These are phyloP conservation scores for Massarina eburnea DNA, from an alignment of 2,329 filamentous ascomycete genomes.

Conservation along the genomic window DNA sequence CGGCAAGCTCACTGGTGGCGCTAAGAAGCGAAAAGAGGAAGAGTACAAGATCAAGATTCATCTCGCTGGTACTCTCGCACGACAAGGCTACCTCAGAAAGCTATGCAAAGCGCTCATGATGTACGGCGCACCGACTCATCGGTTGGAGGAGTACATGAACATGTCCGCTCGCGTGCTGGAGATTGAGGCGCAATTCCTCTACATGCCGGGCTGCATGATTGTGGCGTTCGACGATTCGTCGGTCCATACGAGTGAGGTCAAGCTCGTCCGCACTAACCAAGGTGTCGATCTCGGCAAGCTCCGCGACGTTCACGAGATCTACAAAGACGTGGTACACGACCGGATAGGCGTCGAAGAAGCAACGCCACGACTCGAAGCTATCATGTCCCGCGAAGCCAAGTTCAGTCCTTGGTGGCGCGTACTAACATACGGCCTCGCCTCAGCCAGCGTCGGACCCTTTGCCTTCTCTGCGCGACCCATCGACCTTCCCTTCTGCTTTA, in stretches of 20 bases:
- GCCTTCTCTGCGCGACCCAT: constrained; percentile 76
- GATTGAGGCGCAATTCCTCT: constrained; percentile 86
- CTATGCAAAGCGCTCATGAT: constrained; percentile 85
- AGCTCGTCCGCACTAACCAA: constrained; percentile 68
- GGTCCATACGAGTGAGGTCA: constrained; percentile 79
- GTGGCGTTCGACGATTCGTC: constrained; percentile 79
- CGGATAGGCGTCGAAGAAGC: constrained; percentile 72
- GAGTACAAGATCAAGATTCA: constrained; percentile 62
- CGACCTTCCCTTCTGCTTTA: constrained; percentile 75
- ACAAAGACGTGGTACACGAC: constrained; percentile 82
- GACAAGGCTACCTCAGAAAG: constrained; percentile 81
- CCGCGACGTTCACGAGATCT: constrained; percentile 73
- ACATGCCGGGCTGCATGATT: constrained; percentile 91
- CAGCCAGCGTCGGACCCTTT: constrained; percentile 75
- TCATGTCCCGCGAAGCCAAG: constrained; percentile 60
- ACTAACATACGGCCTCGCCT: constrained; percentile 73
- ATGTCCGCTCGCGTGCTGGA: constrained; percentile 88
- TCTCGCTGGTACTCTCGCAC: constrained; percentile 69
- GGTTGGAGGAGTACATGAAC: constrained; percentile 86
- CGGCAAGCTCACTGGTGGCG: constrained; percentile 26
- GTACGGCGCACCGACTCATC: constrained; percentile 87
- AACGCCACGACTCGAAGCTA: constrained; percentile 62
- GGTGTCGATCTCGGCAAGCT: constrained; percentile 75
- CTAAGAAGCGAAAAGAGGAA: constrained; percentile 46
- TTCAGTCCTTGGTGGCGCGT: constrained; percentile 56